Percentiles rank a stretch among this genome's conserved stretches.
Conservation (phyloP, 2,329 filamentous ascomycete genomes). For the Neofusicoccum cordaticola region DNA sequence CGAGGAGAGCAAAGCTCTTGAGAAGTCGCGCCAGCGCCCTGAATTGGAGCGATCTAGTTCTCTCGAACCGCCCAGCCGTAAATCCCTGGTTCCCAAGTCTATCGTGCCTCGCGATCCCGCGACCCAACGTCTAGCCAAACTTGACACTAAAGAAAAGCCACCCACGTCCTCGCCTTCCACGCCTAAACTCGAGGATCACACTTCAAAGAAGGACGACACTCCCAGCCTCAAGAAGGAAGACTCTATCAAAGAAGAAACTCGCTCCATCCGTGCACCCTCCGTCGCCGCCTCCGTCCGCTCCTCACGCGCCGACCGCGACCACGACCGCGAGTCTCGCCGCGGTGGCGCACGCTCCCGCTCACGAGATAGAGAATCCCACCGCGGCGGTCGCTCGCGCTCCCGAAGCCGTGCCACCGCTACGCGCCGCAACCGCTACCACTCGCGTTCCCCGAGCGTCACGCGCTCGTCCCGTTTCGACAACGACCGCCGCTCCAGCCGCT, state of each 20-base stretch:
- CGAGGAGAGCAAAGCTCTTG: conserved; percentile 37
- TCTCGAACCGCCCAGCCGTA: conserved; percentile 39
- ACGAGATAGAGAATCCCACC: neutral
- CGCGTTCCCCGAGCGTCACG: conserved; percentile 21
- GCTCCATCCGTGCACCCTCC: conserved; percentile 8
- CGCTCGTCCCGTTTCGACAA: conserved; percentile 28
- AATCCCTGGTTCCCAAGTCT: conserved; percentile 32
- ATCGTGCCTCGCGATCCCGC: conserved; percentile 26
- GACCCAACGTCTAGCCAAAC: conserved; percentile 28
- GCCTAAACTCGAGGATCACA: neutral
- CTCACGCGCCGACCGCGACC: conserved; percentile 5
- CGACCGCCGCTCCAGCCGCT: conserved; percentile 21
- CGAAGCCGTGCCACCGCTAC: conserved; percentile 22
- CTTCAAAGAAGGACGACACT: neutral
- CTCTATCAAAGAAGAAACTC: neutral
- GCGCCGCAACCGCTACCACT: conserved; percentile 21
- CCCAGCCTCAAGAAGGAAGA: neutral
- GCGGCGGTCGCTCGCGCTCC: conserved; percentile 30
- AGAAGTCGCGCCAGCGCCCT: conserved; percentile 35
- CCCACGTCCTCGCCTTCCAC: neutral
- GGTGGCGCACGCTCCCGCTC: conserved; percentile 16
- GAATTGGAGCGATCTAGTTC: conserved; percentile 38
- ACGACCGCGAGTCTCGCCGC: conserved; percentile 25
- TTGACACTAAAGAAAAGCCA: conserved; percentile 21
- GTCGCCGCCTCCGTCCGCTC: conserved; percentile 9